Conservation (phyloP, 2,329 filamentous ascomycete species). For the Fusarium neocosmosporiellum region DNA sequence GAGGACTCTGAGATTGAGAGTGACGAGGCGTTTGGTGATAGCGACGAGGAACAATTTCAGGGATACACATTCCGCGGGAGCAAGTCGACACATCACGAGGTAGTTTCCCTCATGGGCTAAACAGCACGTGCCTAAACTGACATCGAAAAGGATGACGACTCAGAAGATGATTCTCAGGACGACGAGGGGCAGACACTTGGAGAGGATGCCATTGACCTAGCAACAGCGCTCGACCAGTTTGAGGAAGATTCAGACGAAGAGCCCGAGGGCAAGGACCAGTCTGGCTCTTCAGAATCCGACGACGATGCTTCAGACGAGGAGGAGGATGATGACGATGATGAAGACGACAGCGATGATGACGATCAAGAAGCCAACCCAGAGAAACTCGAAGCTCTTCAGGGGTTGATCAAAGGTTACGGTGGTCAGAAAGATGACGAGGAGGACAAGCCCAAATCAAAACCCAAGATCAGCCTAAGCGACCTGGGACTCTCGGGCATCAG, state of each 20-base stretch:
- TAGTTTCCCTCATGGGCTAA: conserved; percentile 18
- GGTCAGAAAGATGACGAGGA: conserved; percentile 70
- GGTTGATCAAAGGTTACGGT: conserved; percentile 75
- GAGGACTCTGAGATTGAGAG: conserved; percentile 74
- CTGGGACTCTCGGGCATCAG: conserved; percentile 76
- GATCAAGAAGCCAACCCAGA: conserved; percentile 60
- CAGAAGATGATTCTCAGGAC: conserved; percentile 64
- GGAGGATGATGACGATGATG: conserved; percentile 59
- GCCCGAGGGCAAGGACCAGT: conserved; percentile 57
- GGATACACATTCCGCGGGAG: conserved; percentile 71
- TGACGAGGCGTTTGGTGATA: conserved; percentile 87
- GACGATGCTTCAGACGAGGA: conserved; percentile 55
- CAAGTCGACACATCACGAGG: conserved; percentile 49
- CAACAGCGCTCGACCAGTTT: conserved; percentile 66
- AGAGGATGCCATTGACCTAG: conserved; percentile 69
- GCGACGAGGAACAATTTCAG: conserved; percentile 87
- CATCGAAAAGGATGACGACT: conserved; percentile 62
- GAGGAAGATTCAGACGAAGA: conserved; percentile 62
- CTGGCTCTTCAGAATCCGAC: conserved; percentile 57
- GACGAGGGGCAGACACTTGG: conserved; percentile 70
- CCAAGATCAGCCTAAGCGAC: conserved; percentile 80
- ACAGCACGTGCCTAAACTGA: conserved; percentile 7
- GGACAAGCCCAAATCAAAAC: conserved; percentile 60
- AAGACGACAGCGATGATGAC: conserved; percentile 61
- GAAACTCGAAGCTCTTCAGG: conserved; percentile 73